A percentile compares a stretch with the other conserved stretches of the same genome.
These are phyloP conservation scores for Suhomyces bokatorum DNA, from an alignment of 1,139 yeast species.

Conservation along the genomic window DNA sequence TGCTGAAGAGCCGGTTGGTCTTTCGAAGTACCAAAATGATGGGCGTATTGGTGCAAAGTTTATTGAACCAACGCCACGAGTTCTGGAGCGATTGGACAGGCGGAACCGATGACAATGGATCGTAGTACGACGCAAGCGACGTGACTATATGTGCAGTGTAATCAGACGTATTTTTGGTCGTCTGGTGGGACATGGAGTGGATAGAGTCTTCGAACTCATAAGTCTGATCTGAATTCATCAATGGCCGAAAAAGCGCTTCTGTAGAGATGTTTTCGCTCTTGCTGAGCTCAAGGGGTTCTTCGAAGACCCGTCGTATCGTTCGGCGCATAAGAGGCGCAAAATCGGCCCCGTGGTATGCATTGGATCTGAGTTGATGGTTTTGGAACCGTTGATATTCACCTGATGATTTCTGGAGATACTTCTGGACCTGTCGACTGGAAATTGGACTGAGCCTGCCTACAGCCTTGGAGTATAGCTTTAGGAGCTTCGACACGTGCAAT, in stretches of 20 bases:
- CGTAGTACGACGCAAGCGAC: conserved; percentile 24
- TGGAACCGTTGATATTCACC: conserved; percentile 23
- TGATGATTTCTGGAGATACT: conserved; percentile 19
- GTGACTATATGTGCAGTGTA: conserved; percentile 25
- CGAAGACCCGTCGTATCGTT: conserved; percentile 22
- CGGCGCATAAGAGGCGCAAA: conserved; percentile 24
- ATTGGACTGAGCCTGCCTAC: conserved; percentile 5
- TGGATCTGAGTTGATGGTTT: conserved; percentile 20
- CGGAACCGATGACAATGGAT: conserved; percentile 23
- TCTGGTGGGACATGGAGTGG: conserved; percentile 14
- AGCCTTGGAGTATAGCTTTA: conserved; percentile 16
- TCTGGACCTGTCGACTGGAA: conserved; percentile 14
- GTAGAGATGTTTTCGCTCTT: conserved; percentile 18
- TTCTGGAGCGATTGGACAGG: conserved; percentile 13
- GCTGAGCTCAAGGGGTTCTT: conserved; percentile 17
- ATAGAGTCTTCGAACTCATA: conserved; percentile 17
- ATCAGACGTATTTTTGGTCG: conserved; percentile 21
- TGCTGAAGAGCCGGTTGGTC: conserved; percentile 31
- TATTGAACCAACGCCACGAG: conserved; percentile 32
- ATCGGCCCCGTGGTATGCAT: conserved; percentile 20
- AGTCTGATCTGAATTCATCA: no score
- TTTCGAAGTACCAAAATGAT: conserved; percentile 34
- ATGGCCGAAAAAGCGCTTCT: conserved; percentile 12
- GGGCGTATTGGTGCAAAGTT: conserved; percentile 33
- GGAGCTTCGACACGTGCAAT: conserved; percentile 14